phyloP scores from a whole-genome alignment of 345 rosid species.

The Reutealis trisperma region DNA sequence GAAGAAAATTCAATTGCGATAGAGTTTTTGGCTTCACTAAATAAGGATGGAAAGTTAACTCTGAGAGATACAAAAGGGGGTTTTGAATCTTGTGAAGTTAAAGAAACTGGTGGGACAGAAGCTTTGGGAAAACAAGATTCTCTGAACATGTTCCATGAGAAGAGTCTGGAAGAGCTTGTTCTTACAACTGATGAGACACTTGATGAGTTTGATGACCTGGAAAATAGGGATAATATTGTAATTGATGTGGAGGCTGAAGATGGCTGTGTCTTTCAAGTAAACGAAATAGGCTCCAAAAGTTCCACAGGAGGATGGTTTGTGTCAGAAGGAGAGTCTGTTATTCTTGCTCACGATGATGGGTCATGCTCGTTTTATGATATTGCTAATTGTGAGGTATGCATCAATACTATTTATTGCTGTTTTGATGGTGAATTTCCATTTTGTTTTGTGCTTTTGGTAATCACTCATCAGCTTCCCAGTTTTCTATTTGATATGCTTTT shows the following conservation, averaged over 20 bases:
- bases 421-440: background rate
- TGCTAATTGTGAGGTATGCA: slow-evolving; percentile 76
- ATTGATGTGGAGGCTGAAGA: slow-evolving; percentile 61
- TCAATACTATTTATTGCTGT: background rate
- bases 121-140: slow-evolving; percentile 42
- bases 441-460: background rate
- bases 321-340: slow-evolving; percentile 93
- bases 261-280: slow-evolving; percentile 45
- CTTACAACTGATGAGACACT: slow-evolving; percentile 76
- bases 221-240: slow-evolving; percentile 45
- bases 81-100: slow-evolving; percentile 45
- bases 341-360: slow-evolving; percentile 87
- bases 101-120: slow-evolving; percentile 55
- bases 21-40: slow-evolving; percentile 62
- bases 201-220: slow-evolving; percentile 80
- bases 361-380: slow-evolving; percentile 90
- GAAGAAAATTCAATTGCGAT: slow-evolving; percentile 58
- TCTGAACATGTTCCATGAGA: slow-evolving; percentile 30
- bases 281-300: slow-evolving; percentile 64
- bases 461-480: background rate
- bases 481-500: background rate
- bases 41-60: slow-evolving; percentile 33
- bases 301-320: slow-evolving; percentile 97
- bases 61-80: slow-evolving; percentile 26
- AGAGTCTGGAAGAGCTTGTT: slow-evolving; percentile 43